Evolutionary conservation across 371 early-diverging fungal species (phyloP).

Genomic region (Nematocida sp.): DNA sequence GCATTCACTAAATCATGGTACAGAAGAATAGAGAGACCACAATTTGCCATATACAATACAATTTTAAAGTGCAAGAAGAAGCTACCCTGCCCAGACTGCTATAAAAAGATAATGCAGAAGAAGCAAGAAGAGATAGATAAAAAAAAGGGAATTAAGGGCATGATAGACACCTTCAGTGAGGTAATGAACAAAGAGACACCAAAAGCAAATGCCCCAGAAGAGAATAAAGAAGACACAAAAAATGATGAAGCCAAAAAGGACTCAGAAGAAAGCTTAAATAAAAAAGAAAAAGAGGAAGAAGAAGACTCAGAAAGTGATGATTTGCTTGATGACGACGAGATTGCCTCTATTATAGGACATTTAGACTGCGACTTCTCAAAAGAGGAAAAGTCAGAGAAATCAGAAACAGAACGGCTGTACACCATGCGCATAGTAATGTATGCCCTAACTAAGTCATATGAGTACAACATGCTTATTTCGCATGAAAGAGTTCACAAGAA

Average conservation of each 20-base stretch:
- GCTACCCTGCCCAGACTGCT: conserved; percentile 42
- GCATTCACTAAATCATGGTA: conserved; percentile 50
- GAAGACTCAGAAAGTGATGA: conserved; percentile 1
- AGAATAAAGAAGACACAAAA: conserved; percentile 10
- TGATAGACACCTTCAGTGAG: not conserved
- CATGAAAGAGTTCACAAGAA: conserved; percentile 23
- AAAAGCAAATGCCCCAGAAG: not conserved
- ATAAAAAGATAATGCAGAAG: not conserved
- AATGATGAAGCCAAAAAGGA: not conserved
- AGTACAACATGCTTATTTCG: conserved; percentile 42
- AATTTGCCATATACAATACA: conserved; percentile 4
- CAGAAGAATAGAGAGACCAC: conserved; percentile 31
- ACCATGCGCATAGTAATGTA: conserved; percentile 21
- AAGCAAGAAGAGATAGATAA: conserved; percentile 6
- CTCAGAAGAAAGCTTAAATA: not conserved
- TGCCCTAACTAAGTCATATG: conserved; percentile 19
- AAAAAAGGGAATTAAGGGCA: not conserved
- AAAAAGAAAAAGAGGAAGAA: not conserved
- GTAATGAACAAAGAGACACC: not conserved
- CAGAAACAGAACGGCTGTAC: conserved; percentile 24
- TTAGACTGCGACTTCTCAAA: conserved; percentile 36
- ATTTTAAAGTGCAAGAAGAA: conserved; percentile 44
- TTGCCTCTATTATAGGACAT: conserved; percentile 22
- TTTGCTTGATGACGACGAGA: conserved; percentile 15
- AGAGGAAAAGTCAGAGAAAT: conserved; percentile 6